Evolutionary conservation across 2,329 filamentous ascomycete genomes (phyloP), one percentile per base, ranked within the genome.

Genomic region (Colletotrichum higginsianum): DNA sequence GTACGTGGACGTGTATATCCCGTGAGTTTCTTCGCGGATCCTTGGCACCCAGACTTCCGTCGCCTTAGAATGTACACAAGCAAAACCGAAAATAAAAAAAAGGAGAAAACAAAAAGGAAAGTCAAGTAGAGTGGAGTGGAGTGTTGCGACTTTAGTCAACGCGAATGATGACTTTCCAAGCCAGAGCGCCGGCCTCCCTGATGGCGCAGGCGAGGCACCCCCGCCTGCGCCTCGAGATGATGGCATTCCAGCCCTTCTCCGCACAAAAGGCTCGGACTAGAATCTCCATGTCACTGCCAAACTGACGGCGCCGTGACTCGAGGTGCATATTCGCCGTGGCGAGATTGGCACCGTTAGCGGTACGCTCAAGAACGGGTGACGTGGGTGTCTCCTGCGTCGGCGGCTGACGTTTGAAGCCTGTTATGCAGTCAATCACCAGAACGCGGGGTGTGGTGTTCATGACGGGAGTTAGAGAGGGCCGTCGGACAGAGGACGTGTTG

Each of bases 161-260:
- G 62, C 89, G 83, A 38, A 91, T 87, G n/a, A 94, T 86, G 35
- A 94, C 87, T 75, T 88, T 89, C 84, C 93, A 91, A 2, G 89
- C 91, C 69, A 94, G 79, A 3, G 91, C 93, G 6, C 90, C 90
- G 0, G 92, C 93, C 82, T 96, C 93, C 21, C 93, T 87, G 53
- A 96, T 89, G 50, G 92, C 92, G 80, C 93, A 96, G 4, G 89
- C 88, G 46, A 95, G 80, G 78, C 93, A 96, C 0, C 91, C 92
- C 72, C 92, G 86, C 74, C 89, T 88, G 49, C 87, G 85, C 62
- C 92, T 86, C 72, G 91, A 93, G 73, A 95, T 86, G 21, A 95
- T 79, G 26, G 93, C 93, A 78, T 94, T 92, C 86, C 91, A 91
- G 2, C 93, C 93, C 75, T 88, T 90, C 77, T 93, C 90, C 0